Conservation (phyloP, 2,329 filamentous ascomycete species). For the Ceratocystis harringtonii region DNA sequence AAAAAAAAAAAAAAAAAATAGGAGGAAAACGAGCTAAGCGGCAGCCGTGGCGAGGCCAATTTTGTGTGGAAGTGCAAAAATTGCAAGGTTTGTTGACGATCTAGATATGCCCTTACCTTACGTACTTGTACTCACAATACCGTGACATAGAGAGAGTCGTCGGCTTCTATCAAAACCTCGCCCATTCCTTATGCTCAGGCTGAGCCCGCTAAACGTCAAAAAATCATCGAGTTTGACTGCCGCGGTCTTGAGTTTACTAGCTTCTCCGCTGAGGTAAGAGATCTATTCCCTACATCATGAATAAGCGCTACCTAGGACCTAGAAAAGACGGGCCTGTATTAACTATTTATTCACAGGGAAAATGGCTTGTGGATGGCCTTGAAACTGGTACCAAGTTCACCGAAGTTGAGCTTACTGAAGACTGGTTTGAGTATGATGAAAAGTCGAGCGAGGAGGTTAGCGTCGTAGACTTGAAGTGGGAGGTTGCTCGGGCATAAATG, state of each 20-base stretch:
- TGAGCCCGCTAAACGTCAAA: conserved; percentile 59
- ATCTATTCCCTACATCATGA: neutral
- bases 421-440: conserved; percentile 98
- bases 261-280: conserved; percentile 69
- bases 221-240: conserved; percentile 83
- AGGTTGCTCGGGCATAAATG: conserved; percentile 53
- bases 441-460: conserved; percentile 84
- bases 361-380: conserved; percentile 71
- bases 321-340: conserved; percentile 11
- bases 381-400: conserved; percentile 74
- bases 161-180: conserved; percentile 64
- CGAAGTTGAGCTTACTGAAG: conserved; percentile 68
- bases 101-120: neutral
- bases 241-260: conserved; percentile 82
- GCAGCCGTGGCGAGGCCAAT: conserved; percentile 88
- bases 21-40: conserved; percentile 83
- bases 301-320: conserved; percentile 1
- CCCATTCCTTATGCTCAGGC: conserved; percentile 56
- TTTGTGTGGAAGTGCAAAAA: conserved; percentile 99
- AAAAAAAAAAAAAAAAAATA: conserved; percentile 46
- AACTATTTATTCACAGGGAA: conserved; percentile 42
- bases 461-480: conserved; percentile 79
- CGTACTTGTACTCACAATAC: neutral
- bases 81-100: conserved; percentile 55
- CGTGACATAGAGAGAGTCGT: conserved; percentile 54